Base-by-base conservation (phyloP, 768 basidiomycete species). In the Termitomyces sp. region DNA sequence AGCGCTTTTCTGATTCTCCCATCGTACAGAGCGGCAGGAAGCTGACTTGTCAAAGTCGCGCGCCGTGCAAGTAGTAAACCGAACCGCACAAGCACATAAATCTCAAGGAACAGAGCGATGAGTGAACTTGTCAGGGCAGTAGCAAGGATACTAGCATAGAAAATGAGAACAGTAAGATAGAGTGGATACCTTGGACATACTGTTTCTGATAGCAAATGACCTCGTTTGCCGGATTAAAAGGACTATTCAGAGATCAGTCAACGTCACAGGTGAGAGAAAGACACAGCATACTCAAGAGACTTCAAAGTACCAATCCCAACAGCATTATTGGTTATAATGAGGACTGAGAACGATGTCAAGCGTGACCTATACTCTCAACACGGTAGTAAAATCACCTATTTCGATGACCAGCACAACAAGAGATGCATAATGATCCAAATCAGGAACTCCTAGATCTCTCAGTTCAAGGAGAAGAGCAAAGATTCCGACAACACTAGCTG, bases 151-250 rank as follows among this genome's bases (percentile, higher is more conserved):
- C 63, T 64, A 20, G 2, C 18, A 41, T 18, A 44, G 28, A 44
- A 23, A 26, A 44, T 30, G 16, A 40, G 23, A 56, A 12, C 18
- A 30, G 20, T 12, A 12, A 18, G 10, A 28, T n/a, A 4, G 5
- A 28, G 47, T 18, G 18, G 30, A 44, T 3, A 12, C 23, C 4
- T 36, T n/a, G 20, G 7, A 58, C 63, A 20, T 41, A 64, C 63
- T 64, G 63, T 43, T 61, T 59, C 33, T 56, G 51, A 32, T 61
- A 64, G 43, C 63, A 64, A 51, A 64, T 35, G 16, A 56, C 54
- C 2, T 57, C 38, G 5, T 44, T 20, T 41, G 56, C n/a, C 5
- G 49, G 51, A 3, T 2, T 13, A 26, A 59, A 50, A 13, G 38
- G 2, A n/a, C 58, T 61, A 13, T 30, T 16, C 28, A 38, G 14